Evolutionary conservation across 2,329 filamentous ascomycete species (phyloP), one percentile per base, ranked within the genome.

Genomic region (Gnomoniopsis sp.): DNA sequence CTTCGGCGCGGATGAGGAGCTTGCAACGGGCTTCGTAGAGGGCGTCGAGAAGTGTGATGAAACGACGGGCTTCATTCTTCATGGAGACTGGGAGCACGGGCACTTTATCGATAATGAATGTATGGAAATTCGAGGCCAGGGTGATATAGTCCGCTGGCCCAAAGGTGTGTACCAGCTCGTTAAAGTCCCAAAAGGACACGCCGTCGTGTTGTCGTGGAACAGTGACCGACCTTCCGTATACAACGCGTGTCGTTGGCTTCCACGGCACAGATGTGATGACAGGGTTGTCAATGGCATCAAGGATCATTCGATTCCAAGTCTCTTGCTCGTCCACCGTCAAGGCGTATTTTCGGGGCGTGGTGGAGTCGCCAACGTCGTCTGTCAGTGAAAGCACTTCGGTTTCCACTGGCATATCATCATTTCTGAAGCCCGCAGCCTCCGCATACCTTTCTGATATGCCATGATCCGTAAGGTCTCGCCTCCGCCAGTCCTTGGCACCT

Each of bases 91-190:
- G 86, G 14, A 95, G 75, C 17, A 88, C 69, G 0, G 90, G 90
- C 1, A 93, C 79, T 21, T 85, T 74, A 64, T 88, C 87, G 49
- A 93, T 77, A 68, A 93, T 84, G 61, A 93, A 81, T 0, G 90
- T 93, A 71, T 93, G 89, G 70, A 88, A 93, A 17, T 83, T 88
- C 1, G 89, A 92, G 1, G 90, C 89, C 69, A 95, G 82, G 1
- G 88, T 89, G 56, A 93, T 89, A 72, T 93, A 95, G 74, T 95
- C 90, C 30, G 90, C 90, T 1, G 90, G 89, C 0, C 90, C 90
- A 48, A 92, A 85, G 1, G 79, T 77, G 6, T 80, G 80, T 59
- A 89, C 91, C 1, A 93, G 80, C 38, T 88, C 81, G 15, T 77
- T 67, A 65, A 93, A 95, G 11, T 83, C 81, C 83, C 88, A 91